Evolutionary conservation across 108 stramenopile genomes (phyloP).

Genomic region (Discostella pseudostelligera): DNA sequence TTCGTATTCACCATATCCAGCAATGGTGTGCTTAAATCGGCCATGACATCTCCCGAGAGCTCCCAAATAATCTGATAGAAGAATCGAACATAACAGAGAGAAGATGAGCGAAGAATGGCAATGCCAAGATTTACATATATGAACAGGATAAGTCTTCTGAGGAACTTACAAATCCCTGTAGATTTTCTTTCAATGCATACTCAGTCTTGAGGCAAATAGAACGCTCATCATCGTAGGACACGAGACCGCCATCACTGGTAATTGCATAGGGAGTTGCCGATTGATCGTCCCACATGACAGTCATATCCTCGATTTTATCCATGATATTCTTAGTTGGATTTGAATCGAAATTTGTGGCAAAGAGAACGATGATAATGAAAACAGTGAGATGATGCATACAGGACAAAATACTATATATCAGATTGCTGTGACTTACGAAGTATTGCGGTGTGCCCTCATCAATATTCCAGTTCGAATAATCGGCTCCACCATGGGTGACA

Average conservation of each 20-base stretch:
- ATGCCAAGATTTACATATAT: neutral
- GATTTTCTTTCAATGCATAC: conserved; percentile 10
- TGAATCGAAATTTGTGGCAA: neutral
- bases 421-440: conserved; percentile 20
- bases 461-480: conserved; percentile 11
- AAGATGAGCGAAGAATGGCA: neutral
- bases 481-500: conserved; percentile 11
- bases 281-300: conserved; percentile 27
- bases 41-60: conserved; percentile 34
- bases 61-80: conserved; percentile 29
- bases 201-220: conserved; percentile 23
- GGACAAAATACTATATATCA: neutral
- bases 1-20: conserved; percentile 38
- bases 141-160: no score
- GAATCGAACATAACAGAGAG: neutral
- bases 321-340: conserved; percentile 4
- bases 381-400: neutral
- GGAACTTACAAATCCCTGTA: conserved; percentile 22
- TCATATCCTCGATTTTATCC: conserved; percentile 24
- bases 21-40: conserved; percentile 35
- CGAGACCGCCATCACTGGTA: conserved; percentile 21
- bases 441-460: conserved; percentile 38
- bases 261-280: conserved; percentile 27
- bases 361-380: no score
- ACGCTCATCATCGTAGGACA: conserved; percentile 29